A percentile compares a stretch with the other conserved stretches of the same genome.
These are phyloP conservation scores for Fonsecaea nubica DNA, from an alignment of 2,329 filamentous ascomycete species.

Conservation along the genomic window DNA sequence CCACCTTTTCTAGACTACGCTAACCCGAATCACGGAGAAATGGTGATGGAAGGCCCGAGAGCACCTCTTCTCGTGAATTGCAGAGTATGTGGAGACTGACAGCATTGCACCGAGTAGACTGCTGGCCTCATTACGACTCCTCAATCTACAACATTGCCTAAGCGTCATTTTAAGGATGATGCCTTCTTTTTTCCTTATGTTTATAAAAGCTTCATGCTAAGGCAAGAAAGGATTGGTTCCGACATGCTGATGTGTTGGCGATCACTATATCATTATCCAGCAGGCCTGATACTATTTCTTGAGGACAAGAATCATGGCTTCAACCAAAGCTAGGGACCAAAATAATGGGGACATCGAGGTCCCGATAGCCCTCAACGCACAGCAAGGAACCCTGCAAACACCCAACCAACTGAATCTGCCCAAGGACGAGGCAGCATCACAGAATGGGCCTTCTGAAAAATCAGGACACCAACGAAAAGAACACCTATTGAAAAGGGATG, in stretches of 20 bases:
- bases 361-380: background rate
- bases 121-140: background rate
- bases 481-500: background rate
- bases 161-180: background rate
- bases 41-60: background rate
- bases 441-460: background rate
- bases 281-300: background rate
- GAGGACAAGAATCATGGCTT: background rate
- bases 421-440: background rate
- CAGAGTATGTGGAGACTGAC: background rate
- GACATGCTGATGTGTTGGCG: background rate
- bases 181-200: background rate
- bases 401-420: background rate
- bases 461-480: background rate
- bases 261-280: background rate
- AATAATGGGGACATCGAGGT: background rate
- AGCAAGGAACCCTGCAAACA: background rate
- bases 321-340: background rate
- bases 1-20: background rate
- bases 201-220: background rate
- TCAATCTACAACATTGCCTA: background rate
- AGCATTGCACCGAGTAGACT: background rate
- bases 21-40: slow-evolving; percentile 7
- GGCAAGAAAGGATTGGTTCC: background rate
- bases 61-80: background rate